A percentile compares a stretch with the other conserved stretches of the same genome.
phyloP scores from a whole-genome alignment of 768 basidiomycete genomes.

The Tubosaeta sp. region DNA sequence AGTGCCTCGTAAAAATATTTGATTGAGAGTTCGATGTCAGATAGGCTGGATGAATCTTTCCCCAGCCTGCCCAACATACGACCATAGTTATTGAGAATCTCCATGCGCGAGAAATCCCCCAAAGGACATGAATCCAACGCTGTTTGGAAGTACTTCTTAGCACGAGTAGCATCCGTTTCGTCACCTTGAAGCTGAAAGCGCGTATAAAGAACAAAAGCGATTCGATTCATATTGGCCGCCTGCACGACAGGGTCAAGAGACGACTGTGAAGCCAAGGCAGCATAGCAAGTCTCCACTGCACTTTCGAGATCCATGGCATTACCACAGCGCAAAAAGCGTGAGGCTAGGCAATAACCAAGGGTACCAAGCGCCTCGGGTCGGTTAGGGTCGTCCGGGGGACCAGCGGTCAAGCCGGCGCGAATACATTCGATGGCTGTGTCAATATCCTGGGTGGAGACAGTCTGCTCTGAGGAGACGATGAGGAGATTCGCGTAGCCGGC shows the following conservation, averaged over 20 bases:
- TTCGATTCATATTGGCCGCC: constrained; percentile 4
- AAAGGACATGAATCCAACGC: constrained; percentile 12
- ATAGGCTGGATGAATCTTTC: neutral
- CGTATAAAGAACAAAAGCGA: constrained; percentile 15
- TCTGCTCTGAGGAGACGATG: constrained; percentile 6
- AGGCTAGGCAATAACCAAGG: constrained; percentile 11
- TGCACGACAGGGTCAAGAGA: constrained; percentile 2
- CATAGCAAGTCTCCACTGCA: constrained; percentile 16
- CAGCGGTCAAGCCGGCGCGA: constrained; percentile 5
- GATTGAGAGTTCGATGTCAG: constrained; percentile 16
- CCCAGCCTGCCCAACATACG: constrained; percentile 13
- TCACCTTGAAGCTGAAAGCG: constrained; percentile 20
- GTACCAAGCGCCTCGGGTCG: constrained; percentile 2
- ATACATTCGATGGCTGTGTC: constrained; percentile 13
- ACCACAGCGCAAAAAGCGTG: constrained; percentile 20
- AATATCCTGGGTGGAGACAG: constrained; percentile 12
- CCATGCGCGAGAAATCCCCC: neutral
- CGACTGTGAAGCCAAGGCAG: constrained; percentile 6
- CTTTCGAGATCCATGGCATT: constrained; percentile 21
- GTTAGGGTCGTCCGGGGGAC: constrained; percentile 2
- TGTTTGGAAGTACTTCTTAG: constrained; percentile 11
- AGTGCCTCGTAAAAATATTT: constrained; percentile 19
- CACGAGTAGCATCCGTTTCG: constrained; percentile 15
- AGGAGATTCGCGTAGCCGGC: constrained; percentile 11
- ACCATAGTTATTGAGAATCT: constrained; percentile 12